Base-by-base conservation (phyloP, 176 grass and related monocot species). In the Oryza rufipogon region DNA sequence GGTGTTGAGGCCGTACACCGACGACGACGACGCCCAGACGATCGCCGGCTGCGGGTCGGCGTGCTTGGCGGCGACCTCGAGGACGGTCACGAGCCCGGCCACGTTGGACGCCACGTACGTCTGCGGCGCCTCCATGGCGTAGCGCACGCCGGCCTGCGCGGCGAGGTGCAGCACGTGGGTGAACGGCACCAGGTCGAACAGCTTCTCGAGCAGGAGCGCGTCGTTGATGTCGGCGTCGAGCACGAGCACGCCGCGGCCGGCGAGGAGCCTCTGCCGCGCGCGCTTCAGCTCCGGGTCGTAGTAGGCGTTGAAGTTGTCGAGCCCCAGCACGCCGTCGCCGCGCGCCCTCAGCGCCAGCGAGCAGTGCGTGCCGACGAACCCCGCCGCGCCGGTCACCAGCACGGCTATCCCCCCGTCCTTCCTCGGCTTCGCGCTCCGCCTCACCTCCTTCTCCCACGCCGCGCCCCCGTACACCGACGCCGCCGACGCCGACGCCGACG, bases 291-390 rank as follows among this genome's bases (percentile, higher is more conserved):
- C 68, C 38, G 96, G 89, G 64, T 95, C 93, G 70, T 98, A 98
- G 91, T 98, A 98, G 26, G 91, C 28, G 86, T 98, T 95, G 73
- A 98, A 98, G 87, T 98, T 98, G 87, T 95, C 96, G 36, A 98
- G 85, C 1, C 93, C 96, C 4, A 98, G 32, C 6, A 98, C 96
- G 32, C 96, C 96, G 81, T 98, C 93, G 4, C 96, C 93, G 14
- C 91, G 93, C 68, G 89, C 81, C 54, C 80, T 83, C 38, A 98
- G 81, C 2, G 96, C 91, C 5, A 95, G 90, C 14, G 96, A 92
- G 85, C 96, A 98, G 71, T 98, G 96, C 34, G 83, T 76, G 51
- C 93, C 96, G 2, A 98, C 96, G 75, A 98, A 98, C 0, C 96
- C 93, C 0, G 91, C 93, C 0, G 93, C 96, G 28, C 96, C 96